A percentile compares a stretch with the other conserved stretches of the same genome.
Conservation (phyloP, 2,329 filamentous ascomycete genomes). For the Colletotrichum musae region DNA sequence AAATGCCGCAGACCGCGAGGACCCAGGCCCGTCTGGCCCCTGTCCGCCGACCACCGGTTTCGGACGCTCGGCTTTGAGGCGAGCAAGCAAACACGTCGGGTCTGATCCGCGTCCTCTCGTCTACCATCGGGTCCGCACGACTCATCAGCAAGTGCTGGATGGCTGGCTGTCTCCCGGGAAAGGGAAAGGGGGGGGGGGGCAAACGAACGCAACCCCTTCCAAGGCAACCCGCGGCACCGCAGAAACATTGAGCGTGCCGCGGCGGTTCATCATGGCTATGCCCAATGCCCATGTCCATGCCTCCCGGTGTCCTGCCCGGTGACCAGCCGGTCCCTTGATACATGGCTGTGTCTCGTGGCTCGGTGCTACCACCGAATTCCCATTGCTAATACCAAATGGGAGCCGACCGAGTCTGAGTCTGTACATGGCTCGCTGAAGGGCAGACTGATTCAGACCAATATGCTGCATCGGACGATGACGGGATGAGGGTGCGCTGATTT, state of each 20-base stretch:
- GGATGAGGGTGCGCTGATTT: constrained; percentile 35
- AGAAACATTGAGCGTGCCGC: background rate
- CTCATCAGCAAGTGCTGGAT: constrained; percentile 37
- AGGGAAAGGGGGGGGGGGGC: constrained; percentile 20
- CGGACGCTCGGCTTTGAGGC: constrained; percentile 33
- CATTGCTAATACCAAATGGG: constrained; percentile 1
- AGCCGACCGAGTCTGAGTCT: background rate
- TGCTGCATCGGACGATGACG: constrained; percentile 36
- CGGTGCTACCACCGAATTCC: constrained; percentile 11
- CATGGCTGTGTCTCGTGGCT: constrained; percentile 37
- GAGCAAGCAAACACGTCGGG: constrained; percentile 20
- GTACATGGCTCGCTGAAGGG: constrained; percentile 3
- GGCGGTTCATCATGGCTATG: background rate
- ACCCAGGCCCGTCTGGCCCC: constrained; percentile 25
- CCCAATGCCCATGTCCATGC: background rate
- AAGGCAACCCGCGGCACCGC: background rate
- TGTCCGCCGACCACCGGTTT: constrained; percentile 30
- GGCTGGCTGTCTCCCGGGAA: background rate
- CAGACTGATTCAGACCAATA: constrained; percentile 25
- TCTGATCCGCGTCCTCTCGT: constrained; percentile 31
- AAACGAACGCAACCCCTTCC: background rate
- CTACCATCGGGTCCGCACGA: constrained; percentile 13
- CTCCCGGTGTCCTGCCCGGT: background rate
- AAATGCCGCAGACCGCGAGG: constrained; percentile 12
- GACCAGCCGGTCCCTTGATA: constrained; percentile 8